Percentiles rank a stretch among this genome's conserved stretches.
Conservation (phyloP, 192 early-diverging fungal species). For the Chytriomyces sp. region DNA sequence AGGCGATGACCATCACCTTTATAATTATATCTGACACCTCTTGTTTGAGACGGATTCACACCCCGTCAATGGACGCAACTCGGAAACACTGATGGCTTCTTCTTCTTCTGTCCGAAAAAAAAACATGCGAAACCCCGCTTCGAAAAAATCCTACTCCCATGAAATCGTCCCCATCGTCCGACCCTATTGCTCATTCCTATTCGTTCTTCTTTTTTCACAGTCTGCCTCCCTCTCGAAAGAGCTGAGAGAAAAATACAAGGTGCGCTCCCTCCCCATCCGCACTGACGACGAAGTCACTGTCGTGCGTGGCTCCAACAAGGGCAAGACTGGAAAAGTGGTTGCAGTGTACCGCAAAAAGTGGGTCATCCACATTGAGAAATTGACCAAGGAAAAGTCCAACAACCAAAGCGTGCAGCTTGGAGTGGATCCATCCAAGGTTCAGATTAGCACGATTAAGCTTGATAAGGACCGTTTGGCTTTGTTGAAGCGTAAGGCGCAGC, state of each 20-base stretch:
- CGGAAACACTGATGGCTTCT: not conserved
- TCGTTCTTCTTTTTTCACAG: not conserved
- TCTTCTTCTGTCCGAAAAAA: no score
- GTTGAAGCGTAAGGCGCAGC: conserved; percentile 82
- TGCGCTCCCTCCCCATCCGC: conserved; percentile 94
- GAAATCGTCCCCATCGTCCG: no score
- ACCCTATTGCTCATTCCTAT: not conserved
- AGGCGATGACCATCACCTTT: not conserved
- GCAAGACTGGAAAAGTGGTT: conserved; percentile 94
- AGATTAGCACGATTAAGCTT: conserved; percentile 91
- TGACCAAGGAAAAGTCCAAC: conserved; percentile 97
- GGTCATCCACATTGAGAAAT: conserved; percentile 98
- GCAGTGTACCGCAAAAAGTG: conserved; percentile 99
- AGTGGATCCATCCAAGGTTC: conserved; percentile 99
- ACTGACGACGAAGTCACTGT: conserved; percentile 98
- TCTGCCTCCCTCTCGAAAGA: conserved; percentile 94
- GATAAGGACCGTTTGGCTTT: conserved; percentile 94
- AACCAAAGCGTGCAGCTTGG: conserved; percentile 88
- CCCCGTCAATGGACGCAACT: conserved; percentile 31
- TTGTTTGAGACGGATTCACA: conserved; percentile 8
- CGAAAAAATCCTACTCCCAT: no score
- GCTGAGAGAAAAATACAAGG: conserved; percentile 94
- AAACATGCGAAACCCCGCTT: no score
- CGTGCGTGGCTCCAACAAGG: conserved; percentile 94
- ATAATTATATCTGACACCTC: conserved; percentile 3